Percentiles rank a stretch among this genome's conserved stretches.
Conservation (phyloP, 2,329 filamentous ascomycete species). For the Domatiomyces catenatus region DNA sequence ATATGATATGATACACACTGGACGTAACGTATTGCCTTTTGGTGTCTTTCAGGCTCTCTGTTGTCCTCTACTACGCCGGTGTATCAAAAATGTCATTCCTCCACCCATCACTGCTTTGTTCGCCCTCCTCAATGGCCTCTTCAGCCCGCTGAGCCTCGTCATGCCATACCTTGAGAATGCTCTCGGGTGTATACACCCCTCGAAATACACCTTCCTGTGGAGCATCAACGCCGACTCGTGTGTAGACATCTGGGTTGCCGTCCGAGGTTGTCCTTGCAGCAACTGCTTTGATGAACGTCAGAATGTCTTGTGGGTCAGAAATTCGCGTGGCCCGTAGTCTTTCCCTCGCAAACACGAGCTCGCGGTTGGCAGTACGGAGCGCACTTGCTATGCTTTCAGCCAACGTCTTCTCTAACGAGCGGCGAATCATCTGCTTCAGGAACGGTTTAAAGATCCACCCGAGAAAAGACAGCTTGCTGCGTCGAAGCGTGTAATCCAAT, state of each 20-base stretch:
- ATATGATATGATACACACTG: no score
- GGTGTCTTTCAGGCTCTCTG: not conserved
- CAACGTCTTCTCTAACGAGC: constrained; percentile 64
- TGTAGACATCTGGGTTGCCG: constrained; percentile 61
- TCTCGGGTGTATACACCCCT: constrained; percentile 75
- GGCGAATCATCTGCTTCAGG: constrained; percentile 63
- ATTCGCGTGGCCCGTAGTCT: constrained; percentile 73
- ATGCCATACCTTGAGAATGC: constrained; percentile 78
- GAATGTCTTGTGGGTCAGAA: constrained; percentile 60
- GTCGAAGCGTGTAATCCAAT: constrained; percentile 60
- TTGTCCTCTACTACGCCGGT: constrained; percentile 7
- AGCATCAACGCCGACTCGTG: constrained; percentile 53
- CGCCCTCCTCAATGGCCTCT: constrained; percentile 57
- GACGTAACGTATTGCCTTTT: no score
- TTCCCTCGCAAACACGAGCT: constrained; percentile 75
- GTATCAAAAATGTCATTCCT: constrained; percentile 67
- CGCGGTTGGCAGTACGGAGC: constrained; percentile 62
- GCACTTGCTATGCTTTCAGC: constrained; percentile 54
- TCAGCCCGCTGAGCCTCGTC: constrained; percentile 56
- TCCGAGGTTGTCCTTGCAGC: constrained; percentile 57
- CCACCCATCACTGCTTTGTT: constrained; percentile 54
- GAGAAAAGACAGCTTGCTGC: constrained; percentile 61
- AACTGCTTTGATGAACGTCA: constrained; percentile 70
- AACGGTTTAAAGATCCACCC: constrained; percentile 75
- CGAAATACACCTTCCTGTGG: constrained; percentile 54